phyloP scores from a whole-genome alignment of 2,329 filamentous ascomycete species.

The Cladosporium sphaerospermum region DNA sequence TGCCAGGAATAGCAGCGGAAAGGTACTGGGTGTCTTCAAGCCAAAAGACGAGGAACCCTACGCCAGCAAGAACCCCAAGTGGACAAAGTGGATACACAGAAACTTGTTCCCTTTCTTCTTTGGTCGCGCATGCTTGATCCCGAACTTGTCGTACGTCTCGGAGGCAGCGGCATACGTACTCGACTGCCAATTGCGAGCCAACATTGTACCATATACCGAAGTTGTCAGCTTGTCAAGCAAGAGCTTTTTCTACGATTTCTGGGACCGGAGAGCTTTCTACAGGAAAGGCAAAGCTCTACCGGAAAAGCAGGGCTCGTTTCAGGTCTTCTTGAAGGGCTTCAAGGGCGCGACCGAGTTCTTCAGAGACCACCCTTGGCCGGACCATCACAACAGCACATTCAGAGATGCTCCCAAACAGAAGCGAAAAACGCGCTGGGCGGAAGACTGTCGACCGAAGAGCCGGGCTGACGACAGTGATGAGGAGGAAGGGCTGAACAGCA shows the following conservation, averaged over 20 bases:
- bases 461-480: constrained; percentile 48
- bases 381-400: constrained; percentile 68
- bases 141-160: constrained; percentile 94
- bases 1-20: constrained; percentile 82
- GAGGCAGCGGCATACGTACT: constrained; percentile 96
- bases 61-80: constrained; percentile 93
- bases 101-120: constrained; percentile 98
- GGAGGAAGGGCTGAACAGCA: constrained; percentile 42
- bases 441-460: constrained; percentile 67
- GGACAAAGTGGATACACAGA: constrained; percentile 99
- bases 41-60: constrained; percentile 99
- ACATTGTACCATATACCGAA: constrained; percentile 93
- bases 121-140: constrained; percentile 88
- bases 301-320: constrained; percentile 89
- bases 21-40: constrained; percentile 96
- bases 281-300: constrained; percentile 81
- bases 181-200: constrained; percentile 80
- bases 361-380: constrained; percentile 93
- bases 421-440: constrained; percentile 71
- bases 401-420: constrained; percentile 60
- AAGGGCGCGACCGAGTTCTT: constrained; percentile 96
- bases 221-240: constrained; percentile 92
- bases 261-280: constrained; percentile 84
- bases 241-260: constrained; percentile 97
- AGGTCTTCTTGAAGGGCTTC: constrained; percentile 93